phyloP scores from a whole-genome alignment of 192 early-diverging fungal genomes.

The Umbelopsis isabellina region DNA sequence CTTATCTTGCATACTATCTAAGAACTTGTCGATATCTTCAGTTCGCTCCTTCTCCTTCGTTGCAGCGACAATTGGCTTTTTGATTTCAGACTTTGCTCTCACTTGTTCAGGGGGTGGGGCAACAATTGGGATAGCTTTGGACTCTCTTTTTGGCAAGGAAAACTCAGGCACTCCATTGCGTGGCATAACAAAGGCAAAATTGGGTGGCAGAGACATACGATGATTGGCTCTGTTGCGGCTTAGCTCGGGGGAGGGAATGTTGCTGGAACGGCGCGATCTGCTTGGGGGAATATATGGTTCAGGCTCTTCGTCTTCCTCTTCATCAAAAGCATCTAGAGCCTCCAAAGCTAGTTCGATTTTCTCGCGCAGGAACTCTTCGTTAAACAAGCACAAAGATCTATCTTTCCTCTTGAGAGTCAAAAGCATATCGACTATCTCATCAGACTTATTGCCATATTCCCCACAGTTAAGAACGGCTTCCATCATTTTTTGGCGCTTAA shows the following conservation, averaged over 20 bases:
- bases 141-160: constrained; percentile 25
- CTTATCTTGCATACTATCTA: constrained; percentile 29
- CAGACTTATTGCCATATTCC: constrained; percentile 5
- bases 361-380: constrained; percentile 42
- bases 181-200: constrained; percentile 13
- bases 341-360: constrained; percentile 40
- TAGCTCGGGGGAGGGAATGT: background rate
- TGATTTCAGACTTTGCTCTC: background rate
- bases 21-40: constrained; percentile 34
- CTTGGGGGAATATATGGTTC: background rate
- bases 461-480: constrained; percentile 38
- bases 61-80: background rate
- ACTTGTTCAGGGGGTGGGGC: constrained; percentile 25
- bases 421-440: constrained; percentile 49
- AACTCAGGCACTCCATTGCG: background rate
- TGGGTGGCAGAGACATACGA: background rate
- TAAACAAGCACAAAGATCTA: constrained; percentile 48
- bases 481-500: constrained; percentile 39
- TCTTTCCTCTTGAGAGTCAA: constrained; percentile 49
- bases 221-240: constrained; percentile 4
- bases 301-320: constrained; percentile 20
- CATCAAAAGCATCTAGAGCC: constrained; percentile 39
- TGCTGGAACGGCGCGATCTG: background rate
- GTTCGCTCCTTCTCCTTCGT: constrained; percentile 1
- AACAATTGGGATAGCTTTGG: constrained; percentile 42